Evolutionary conservation across 2,329 filamentous ascomycete genomes (phyloP).

Genomic region (Aureobasidium sp.): DNA sequence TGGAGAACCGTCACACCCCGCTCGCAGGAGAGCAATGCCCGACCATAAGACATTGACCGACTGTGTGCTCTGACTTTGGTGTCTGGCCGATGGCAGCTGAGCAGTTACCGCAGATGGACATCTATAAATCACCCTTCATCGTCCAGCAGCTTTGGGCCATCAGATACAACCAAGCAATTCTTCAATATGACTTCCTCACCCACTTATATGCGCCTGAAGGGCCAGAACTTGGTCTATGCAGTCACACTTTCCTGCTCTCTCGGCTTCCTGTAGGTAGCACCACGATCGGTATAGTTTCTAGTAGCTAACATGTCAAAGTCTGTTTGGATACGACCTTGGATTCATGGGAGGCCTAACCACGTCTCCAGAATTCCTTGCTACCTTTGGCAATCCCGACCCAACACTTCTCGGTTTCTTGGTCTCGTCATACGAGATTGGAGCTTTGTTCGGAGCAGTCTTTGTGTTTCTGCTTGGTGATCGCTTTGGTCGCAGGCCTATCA

Average conservation of each 20-base stretch:
- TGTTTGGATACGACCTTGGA: conserved; percentile 32
- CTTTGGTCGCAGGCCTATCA: conserved; percentile 42
- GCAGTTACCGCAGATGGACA: not conserved
- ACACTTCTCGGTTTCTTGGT: conserved; percentile 27
- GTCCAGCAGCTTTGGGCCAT: not conserved
- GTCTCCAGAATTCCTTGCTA: conserved; percentile 22
- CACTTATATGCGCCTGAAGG: conserved; percentile 13
- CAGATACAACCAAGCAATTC: too few relatives aligned
- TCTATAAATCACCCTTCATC: not conserved
- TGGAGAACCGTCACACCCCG: not conserved
- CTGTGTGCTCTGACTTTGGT: too few relatives aligned
- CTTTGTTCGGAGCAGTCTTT: conserved; percentile 41
- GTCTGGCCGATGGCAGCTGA: not conserved
- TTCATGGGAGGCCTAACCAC: conserved; percentile 30
- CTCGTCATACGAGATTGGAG: conserved; percentile 31
- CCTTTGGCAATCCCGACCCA: conserved; percentile 23
- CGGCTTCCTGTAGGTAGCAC: conserved; percentile 22
- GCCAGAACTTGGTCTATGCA: conserved; percentile 12
- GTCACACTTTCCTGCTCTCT: conserved; percentile 24
- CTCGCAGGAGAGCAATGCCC: not conserved
- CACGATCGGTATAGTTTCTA: not conserved
- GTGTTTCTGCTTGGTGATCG: conserved; percentile 43
- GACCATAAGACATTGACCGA: not conserved
- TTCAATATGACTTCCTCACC: not conserved
- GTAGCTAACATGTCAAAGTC: conserved; percentile 3